Evolutionary conservation across 257 asterid genomes (phyloP), one percentile per base, ranked within the genome.

Genomic region (Nicotiana tomentosiformis): DNA sequence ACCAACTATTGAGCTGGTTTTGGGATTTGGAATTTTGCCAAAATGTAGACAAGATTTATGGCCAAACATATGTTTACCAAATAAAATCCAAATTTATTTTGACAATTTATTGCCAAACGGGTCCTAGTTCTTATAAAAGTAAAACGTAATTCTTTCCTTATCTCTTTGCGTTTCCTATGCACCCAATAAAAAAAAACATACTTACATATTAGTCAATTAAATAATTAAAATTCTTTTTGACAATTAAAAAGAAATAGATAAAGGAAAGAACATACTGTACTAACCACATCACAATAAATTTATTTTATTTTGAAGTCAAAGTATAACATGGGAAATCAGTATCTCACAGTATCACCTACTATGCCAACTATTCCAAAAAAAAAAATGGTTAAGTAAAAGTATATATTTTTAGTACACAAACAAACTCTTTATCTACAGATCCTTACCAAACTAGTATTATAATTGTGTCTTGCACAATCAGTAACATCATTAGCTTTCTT

Each of bases 391-490:
- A 74, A 74, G 43, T 43, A 74, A 74, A 29, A 26, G 62, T 20
- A 72, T 20, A 5, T 39, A 1, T 12, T 51, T 74, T 14, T 23
- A 49, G 23, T 46, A 74, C 43, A 46, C 37, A 60, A 72, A 49
- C 37, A 72, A 46, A 26, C 6, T 3, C 78, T 20, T 66, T 32
- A 16, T 20, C 74, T 66, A 33, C 14, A 33, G 7, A 66, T 62
- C 61, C 35, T 17, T 32, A 87, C 85, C 87, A 56, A 80, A 84
- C 84, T 23, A n/a, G 26, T 6, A 72, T 81, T 17, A 57, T 81
- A 77, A 66, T 83, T 55, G 20, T 81, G 77, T 66, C 89, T 84
- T 87, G 83, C 90, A 82, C 51, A 82, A 82, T 77, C 66, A 80
- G 82, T 62, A 68, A 56, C 85, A 85, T 87, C 69, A 84, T 87